These are phyloP conservation scores for Termitomyces sp. DNA, from an alignment of 768 basidiomycete species.

Conservation along the genomic window DNA sequence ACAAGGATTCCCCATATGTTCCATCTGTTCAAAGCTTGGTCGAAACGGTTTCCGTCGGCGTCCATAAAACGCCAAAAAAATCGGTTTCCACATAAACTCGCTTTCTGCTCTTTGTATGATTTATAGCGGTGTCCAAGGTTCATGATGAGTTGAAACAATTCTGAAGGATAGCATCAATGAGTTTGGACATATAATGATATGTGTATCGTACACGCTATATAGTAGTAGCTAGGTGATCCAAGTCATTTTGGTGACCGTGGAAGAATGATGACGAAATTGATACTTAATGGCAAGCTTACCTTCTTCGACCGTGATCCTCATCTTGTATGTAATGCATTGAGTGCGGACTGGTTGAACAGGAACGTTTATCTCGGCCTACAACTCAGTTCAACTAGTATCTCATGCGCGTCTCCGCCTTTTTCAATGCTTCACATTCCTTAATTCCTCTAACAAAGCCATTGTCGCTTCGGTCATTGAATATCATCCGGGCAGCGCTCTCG, in stretches of 20 bases:
- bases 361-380: neutral
- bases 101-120: too few relatives aligned
- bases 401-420: neutral
- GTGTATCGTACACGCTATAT: too few relatives aligned
- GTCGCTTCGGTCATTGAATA: constrained; percentile 31
- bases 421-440: constrained; percentile 18
- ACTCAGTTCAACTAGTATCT: neutral
- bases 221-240: too few relatives aligned
- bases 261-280: too few relatives aligned
- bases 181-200: too few relatives aligned
- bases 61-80: neutral
- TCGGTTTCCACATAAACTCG: neutral
- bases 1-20: neutral
- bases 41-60: neutral
- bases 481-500: constrained; percentile 21
- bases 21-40: neutral
- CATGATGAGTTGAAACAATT: too few relatives aligned
- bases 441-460: constrained; percentile 35
- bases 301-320: too few relatives aligned
- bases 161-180: too few relatives aligned
- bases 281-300: too few relatives aligned
- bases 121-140: too few relatives aligned
- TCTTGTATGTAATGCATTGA: too few relatives aligned
- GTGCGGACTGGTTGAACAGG: neutral
- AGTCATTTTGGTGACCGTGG: too few relatives aligned